Percentiles rank a stretch among this genome's conserved stretches.
These are phyloP conservation scores for Trichophyton schoenleinii DNA, from an alignment of 2,329 filamentous ascomycete genomes.

Conservation along the genomic window DNA sequence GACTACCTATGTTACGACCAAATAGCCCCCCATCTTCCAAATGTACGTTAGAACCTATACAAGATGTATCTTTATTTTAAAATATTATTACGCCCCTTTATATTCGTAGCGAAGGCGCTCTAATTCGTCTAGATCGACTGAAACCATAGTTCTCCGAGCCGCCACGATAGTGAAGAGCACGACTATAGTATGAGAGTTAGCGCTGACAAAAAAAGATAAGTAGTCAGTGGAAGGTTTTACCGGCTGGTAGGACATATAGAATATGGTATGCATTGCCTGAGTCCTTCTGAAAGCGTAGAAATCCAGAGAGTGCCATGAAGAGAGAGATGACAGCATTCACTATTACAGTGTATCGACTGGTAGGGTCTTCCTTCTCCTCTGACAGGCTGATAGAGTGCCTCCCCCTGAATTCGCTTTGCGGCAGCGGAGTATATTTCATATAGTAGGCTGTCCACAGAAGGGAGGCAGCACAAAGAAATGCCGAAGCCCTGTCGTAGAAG, in stretches of 20 bases:
- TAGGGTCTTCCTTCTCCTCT: constrained; percentile 1
- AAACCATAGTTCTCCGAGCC: constrained; percentile 25
- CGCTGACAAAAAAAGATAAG: not conserved
- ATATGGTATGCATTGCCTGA: constrained; percentile 15
- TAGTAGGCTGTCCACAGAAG: constrained; percentile 27
- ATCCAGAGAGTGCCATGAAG: constrained; percentile 20
- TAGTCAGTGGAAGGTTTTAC: constrained; percentile 18
- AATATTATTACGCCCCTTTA: constrained; percentile 24
- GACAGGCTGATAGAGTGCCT: constrained; percentile 18
- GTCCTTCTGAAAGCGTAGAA: constrained; percentile 13
- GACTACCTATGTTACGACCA: too few species aligned
- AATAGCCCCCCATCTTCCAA: not conserved
- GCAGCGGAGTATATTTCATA: constrained; percentile 23
- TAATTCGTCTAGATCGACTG: constrained; percentile 28
- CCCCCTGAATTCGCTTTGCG: constrained; percentile 19
- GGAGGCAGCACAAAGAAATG: constrained; percentile 25
- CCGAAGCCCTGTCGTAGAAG: constrained; percentile 16
- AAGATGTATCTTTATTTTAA: not conserved
- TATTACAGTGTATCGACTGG: constrained; percentile 18
- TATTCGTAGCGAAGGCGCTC: constrained; percentile 31
- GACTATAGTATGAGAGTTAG: constrained; percentile 15
- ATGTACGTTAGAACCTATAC: not conserved
- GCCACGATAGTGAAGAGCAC: constrained; percentile 23
- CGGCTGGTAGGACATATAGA: constrained; percentile 27
- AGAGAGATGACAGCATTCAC: constrained; percentile 22